Percentiles rank a stretch among this genome's conserved stretches.
These are phyloP conservation scores for Dioscorea cayenensis DNA, from an alignment of 116 monocot species.

Conservation along the genomic window DNA sequence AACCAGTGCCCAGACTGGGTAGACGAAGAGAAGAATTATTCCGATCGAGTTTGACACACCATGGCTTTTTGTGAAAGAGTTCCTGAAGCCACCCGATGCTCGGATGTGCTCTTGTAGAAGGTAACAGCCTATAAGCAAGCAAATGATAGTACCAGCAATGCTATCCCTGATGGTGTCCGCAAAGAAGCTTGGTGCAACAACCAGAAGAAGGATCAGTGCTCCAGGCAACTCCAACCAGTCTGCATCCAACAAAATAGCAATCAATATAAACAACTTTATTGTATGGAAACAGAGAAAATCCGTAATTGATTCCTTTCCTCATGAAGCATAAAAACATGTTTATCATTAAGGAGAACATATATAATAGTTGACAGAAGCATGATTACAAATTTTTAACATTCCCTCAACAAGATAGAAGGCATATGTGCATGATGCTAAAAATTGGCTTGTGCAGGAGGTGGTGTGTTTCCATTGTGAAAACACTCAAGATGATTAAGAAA, in stretches of 20 bases:
- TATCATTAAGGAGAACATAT: too few relatives aligned
- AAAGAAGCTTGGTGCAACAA: conserved; percentile 48
- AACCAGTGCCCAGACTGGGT: conserved; percentile 56
- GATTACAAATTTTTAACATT: too few relatives aligned
- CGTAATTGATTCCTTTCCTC: too few relatives aligned
- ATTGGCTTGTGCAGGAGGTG: too few relatives aligned
- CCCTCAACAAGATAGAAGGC: too few relatives aligned
- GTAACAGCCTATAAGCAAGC: conserved; percentile 59
- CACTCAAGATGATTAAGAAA: too few relatives aligned
- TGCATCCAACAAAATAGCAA: conserved; percentile 5
- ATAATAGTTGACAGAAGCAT: too few relatives aligned
- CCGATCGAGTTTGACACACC: conserved; percentile 67
- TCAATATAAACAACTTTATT: too few relatives aligned
- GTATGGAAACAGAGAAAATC: too few relatives aligned
- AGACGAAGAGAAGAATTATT: conserved; percentile 58
- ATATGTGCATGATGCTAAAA: too few relatives aligned
- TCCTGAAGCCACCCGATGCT: conserved; percentile 74
- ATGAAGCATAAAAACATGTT: too few relatives aligned
- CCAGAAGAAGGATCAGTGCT: conserved; percentile 51
- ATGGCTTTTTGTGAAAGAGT: conserved; percentile 56
- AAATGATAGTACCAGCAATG: conserved; percentile 28
- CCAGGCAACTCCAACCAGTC: conserved; percentile 76
- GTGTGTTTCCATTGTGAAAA: too few relatives aligned
- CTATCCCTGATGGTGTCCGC: conserved; percentile 34
- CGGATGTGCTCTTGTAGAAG: conserved; percentile 80